Percentiles rank a stretch among this genome's conserved stretches.
Conservation (phyloP, 306 rosid species). For the Lotus japonicus region DNA sequence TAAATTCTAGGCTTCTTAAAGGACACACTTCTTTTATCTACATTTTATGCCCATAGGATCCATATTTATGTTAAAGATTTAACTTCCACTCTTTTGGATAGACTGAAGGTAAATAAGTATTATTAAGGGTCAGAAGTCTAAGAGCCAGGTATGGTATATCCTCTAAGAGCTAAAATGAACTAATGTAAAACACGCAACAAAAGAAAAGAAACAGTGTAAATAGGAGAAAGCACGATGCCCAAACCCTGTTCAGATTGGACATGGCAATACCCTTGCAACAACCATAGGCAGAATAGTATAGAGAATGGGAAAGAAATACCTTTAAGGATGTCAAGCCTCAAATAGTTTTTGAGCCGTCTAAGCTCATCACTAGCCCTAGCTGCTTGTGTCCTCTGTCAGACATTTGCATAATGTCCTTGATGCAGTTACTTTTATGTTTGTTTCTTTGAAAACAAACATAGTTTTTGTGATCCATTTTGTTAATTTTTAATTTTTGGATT, state of each 20-base stretch:
- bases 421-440: neutral
- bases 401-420: slow-evolving; percentile 11
- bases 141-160: neutral
- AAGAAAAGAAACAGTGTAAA: neutral
- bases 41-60: neutral
- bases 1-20: slow-evolving; percentile 5
- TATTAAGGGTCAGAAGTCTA: neutral
- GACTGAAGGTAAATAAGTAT: neutral
- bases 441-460: slow-evolving; percentile 13
- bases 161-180: slow-evolving; percentile 4
- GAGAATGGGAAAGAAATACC: neutral
- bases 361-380: neutral
- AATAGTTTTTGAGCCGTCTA: neutral
- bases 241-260: neutral
- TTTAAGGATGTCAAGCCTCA: neutral
- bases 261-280: neutral
- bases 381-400: neutral
- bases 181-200: neutral
- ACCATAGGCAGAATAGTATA: neutral
- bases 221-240: neutral
- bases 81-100: neutral
- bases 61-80: slow-evolving; percentile 11
- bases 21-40: neutral
- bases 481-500: slow-evolving; percentile 2
- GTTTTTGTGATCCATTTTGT: neutral